phyloP scores from a whole-genome alignment of 2,329 filamentous ascomycete species.

The Fusarium sp. region DNA sequence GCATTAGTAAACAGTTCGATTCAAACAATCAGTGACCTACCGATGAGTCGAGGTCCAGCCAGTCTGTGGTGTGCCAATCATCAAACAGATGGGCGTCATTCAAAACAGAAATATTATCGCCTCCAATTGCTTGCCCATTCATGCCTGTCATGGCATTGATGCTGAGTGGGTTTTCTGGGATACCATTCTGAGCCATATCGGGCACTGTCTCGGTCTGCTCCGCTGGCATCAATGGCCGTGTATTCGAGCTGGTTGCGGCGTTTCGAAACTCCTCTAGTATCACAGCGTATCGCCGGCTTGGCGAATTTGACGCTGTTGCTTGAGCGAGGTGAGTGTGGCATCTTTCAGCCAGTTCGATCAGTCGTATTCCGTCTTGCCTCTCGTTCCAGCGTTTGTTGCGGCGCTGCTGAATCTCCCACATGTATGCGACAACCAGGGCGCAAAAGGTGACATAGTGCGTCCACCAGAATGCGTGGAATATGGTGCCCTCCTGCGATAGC shows the following conservation, averaged over 20 bases:
- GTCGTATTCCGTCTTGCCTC: slow-evolving; percentile 24
- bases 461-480: slow-evolving; percentile 68
- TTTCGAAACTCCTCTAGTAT: slow-evolving; percentile 38
- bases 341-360: slow-evolving; percentile 47
- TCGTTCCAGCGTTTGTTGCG: slow-evolving; percentile 27
- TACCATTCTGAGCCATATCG: background rate
- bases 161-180: background rate
- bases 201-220: background rate
- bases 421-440: slow-evolving; percentile 68
- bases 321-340: slow-evolving; percentile 39
- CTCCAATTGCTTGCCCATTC: background rate
- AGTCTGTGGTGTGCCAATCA: slow-evolving; percentile 39
- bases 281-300: slow-evolving; percentile 38
- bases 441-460: slow-evolving; percentile 70
- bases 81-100: slow-evolving; percentile 27
- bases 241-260: slow-evolving; percentile 4
- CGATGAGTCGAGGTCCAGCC: slow-evolving; percentile 39
- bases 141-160: background rate
- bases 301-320: slow-evolving; percentile 38
- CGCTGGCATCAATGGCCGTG: background rate
- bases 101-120: background rate
- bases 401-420: slow-evolving; percentile 60
- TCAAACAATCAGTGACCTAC: slow-evolving; percentile 12
- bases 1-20: background rate
- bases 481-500: slow-evolving; percentile 55